Evolutionary conservation across 2,329 filamentous ascomycete genomes (phyloP).

Genomic region (Didymellaceae sp.): DNA sequence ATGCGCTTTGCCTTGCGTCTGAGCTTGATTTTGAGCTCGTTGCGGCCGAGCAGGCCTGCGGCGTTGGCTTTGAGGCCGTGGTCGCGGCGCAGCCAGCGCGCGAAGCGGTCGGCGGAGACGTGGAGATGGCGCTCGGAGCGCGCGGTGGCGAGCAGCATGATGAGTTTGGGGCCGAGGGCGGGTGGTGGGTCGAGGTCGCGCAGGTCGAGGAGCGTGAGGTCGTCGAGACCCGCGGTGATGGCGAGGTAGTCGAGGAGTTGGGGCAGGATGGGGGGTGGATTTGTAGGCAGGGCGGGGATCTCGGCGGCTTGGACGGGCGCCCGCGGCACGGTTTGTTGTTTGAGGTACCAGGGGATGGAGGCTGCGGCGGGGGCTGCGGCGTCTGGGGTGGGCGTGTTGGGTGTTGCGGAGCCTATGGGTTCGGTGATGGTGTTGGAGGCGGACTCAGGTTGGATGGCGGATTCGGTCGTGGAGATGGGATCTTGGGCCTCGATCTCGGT

Average conservation of each 20-base stretch:
- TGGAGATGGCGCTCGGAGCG: slow-evolving; percentile 93
- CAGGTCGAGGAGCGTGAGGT: slow-evolving; percentile 80
- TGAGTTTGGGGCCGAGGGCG: slow-evolving; percentile 82
- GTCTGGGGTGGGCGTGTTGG: slow-evolving; percentile 10
- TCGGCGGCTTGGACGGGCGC: slow-evolving; percentile 58
- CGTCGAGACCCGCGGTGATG: slow-evolving; percentile 84
- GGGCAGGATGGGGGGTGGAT: slow-evolving; percentile 73
- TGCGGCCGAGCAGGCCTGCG: slow-evolving; percentile 86
- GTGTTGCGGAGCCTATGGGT: slow-evolving; percentile 6
- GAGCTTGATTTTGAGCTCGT: slow-evolving; percentile 88
- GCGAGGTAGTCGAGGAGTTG: slow-evolving; percentile 79
- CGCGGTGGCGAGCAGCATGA: slow-evolving; percentile 93
- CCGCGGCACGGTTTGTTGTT: slow-evolving; percentile 53
- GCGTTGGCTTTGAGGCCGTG: slow-evolving; percentile 78
- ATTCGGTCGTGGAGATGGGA: neutral
- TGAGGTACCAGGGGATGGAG: slow-evolving; percentile 79
- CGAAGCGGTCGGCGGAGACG: slow-evolving; percentile 86
- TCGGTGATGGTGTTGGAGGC: slow-evolving; percentile 2
- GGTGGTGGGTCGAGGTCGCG: slow-evolving; percentile 84
- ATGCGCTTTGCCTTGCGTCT: slow-evolving; percentile 80
- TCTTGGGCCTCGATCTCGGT: neutral
- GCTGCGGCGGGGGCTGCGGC: slow-evolving; percentile 15
- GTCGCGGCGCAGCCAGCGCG: slow-evolving; percentile 79
- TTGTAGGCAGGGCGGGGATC: slow-evolving; percentile 69
- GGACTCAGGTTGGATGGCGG: neutral